Conservation (phyloP, 2,329 filamentous ascomycete genomes). For the Mollisiaceae sp. region DNA sequence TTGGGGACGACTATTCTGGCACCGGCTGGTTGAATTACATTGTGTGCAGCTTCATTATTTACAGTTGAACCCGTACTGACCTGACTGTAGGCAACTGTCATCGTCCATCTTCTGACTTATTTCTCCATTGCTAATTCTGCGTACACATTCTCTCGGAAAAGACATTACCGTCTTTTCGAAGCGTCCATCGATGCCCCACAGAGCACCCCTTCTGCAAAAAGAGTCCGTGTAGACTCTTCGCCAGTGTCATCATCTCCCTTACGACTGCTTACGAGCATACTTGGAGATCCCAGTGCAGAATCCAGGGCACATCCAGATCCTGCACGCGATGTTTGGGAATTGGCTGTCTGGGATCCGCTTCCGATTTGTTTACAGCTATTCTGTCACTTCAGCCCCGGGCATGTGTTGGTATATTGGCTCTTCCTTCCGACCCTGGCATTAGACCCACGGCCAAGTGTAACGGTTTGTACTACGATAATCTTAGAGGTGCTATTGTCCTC, state of each 20-base stretch:
- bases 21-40: slow-evolving; percentile 68
- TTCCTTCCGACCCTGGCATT: slow-evolving; percentile 79
- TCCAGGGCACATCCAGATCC: slow-evolving; percentile 84
- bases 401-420: slow-evolving; percentile 88
- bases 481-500: slow-evolving; percentile 76
- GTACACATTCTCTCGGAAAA: slow-evolving; percentile 80
- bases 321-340: slow-evolving; percentile 89
- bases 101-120: slow-evolving; percentile 71
- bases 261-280: slow-evolving; percentile 70
- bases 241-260: slow-evolving; percentile 80
- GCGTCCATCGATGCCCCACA: slow-evolving; percentile 77
- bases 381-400: slow-evolving; percentile 90
- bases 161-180: slow-evolving; percentile 91
- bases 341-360: slow-evolving; percentile 91
- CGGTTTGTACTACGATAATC: slow-evolving; percentile 81
- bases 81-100: slow-evolving; percentile 62
- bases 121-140: slow-evolving; percentile 77
- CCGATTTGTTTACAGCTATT: slow-evolving; percentile 83
- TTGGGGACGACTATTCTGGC: slow-evolving; percentile 69
- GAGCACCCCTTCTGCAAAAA: slow-evolving; percentile 82
- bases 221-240: slow-evolving; percentile 87
- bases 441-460: slow-evolving; percentile 83
- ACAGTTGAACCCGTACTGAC: slow-evolving; percentile 19
- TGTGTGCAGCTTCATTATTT: slow-evolving; percentile 48
- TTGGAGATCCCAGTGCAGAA: slow-evolving; percentile 74